Base-by-base conservation (phyloP, 1,284 basidiomycete genomes). In the Spongiforma sp. region DNA sequence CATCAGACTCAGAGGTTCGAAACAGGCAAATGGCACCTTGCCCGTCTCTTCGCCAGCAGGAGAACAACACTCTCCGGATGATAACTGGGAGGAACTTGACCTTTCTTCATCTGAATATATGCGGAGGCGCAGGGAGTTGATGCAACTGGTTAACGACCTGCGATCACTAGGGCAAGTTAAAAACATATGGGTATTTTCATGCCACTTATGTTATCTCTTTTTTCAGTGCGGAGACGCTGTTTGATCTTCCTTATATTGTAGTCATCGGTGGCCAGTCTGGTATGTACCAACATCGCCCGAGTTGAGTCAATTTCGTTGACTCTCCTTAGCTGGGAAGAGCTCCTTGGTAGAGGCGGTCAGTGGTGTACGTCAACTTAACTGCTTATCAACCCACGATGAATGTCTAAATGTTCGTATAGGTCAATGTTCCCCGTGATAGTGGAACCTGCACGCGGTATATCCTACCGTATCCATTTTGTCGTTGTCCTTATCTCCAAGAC, bases 201-300 rank as follows among this genome's bases (percentile, higher is more conserved):
- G 46, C n/a, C 4, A 46, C 43, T 67, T 19, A 69, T 19, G 5
- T 50, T 10, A 14, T 30, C n/a, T 52, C 32, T 52, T n/a, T n/a
- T 36, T 46, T 7, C 66, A 86, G 85, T 2, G 83, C 80, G 0
- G 73, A 77, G 6, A 75, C 74, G 5, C 63, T 81, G 39, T 74
- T 88, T 2, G 79, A 84, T 64, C 73, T 87, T 19, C 87, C 87
- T 11, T 76, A 78, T 2, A 82, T 89, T 15, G 82, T 80, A 0
- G 86, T 89, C 4, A 84, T 87, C 39, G 87, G 87, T 11, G 80
- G 82, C n/a, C 87, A 89, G 68, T 89, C 87, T 0, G 86, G 87
- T 81, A 70, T 66, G 80, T 72, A 59, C 60, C 62, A 5, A 30
- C 17, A 43, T 34, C 28, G 14, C 46, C 37, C 11, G 11, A 19